These are phyloP conservation scores for Kodamaea sp. DNA, from an alignment of 1,139 yeast species.

Conservation along the genomic window DNA sequence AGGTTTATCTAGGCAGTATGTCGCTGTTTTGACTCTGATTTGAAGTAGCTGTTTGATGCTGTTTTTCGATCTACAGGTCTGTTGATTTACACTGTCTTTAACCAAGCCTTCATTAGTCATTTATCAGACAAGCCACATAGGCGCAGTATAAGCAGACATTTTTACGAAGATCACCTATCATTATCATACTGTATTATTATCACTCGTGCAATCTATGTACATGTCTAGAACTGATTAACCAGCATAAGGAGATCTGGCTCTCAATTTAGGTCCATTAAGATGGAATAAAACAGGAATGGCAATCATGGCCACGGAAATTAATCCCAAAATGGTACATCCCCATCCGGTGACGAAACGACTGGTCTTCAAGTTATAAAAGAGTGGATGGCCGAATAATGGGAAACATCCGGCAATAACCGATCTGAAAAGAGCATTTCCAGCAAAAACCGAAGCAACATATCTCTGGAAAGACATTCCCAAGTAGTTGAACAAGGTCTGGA, in stretches of 20 bases:
- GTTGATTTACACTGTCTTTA: too few relatives aligned
- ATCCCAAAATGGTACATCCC: conserved; percentile 54
- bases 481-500: conserved; percentile 42
- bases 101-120: too few relatives aligned
- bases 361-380: conserved; percentile 46
- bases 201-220: not conserved
- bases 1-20: too few relatives aligned
- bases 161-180: too few relatives aligned
- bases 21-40: too few relatives aligned
- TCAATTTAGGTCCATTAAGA: conserved; percentile 49
- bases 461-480: conserved; percentile 37
- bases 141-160: too few relatives aligned
- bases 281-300: conserved; percentile 49
- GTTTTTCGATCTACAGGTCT: too few relatives aligned
- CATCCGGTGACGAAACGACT: conserved; percentile 55
- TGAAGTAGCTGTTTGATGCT: too few relatives aligned
- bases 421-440: conserved; percentile 55
- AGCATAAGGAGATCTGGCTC: conserved; percentile 49
- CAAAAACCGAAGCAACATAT: conserved; percentile 59
- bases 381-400: conserved; percentile 58
- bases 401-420: conserved; percentile 59
- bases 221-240: too few relatives aligned
- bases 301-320: conserved; percentile 43
- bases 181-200: not conserved
- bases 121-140: too few relatives aligned